A percentile compares a stretch with the other conserved stretches of the same genome.
These are phyloP conservation scores for Kwoniella botswanensis DNA, from an alignment of 768 basidiomycete genomes.

Conservation along the genomic window DNA sequence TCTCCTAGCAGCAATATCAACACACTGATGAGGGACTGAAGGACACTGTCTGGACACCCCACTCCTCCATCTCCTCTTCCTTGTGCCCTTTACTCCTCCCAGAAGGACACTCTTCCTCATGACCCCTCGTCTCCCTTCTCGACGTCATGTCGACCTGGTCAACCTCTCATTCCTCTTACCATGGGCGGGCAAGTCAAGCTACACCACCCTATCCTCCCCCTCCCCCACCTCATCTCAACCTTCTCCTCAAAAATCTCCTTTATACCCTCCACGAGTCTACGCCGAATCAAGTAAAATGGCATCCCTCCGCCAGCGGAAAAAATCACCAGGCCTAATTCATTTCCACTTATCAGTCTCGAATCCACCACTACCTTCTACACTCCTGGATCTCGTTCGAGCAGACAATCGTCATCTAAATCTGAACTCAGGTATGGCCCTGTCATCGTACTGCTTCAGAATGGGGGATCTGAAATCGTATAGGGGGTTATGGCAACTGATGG, in stretches of 20 bases:
- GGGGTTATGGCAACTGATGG: slow-evolving; percentile 10
- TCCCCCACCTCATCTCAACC: neutral
- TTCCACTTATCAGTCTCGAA: slow-evolving; percentile 1
- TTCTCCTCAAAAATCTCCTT: too few species aligned
- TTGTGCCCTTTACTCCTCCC: neutral
- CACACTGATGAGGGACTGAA: neutral
- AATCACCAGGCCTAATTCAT: too few species aligned
- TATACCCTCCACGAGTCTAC: too few species aligned
- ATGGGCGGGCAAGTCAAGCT: slow-evolving; percentile 6
- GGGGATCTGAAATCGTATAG: slow-evolving; percentile 14
- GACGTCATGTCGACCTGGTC: slow-evolving; percentile 9
- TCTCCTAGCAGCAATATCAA: neutral
- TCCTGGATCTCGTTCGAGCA: slow-evolving; percentile 9
- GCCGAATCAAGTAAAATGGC: slow-evolving; percentile 21
- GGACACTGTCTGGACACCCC: too few species aligned
- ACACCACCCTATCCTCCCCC: neutral
- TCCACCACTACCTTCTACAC: slow-evolving; percentile 13
- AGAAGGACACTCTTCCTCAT: neutral
- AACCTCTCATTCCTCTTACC: slow-evolving; percentile 20
- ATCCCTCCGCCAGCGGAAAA: neutral
- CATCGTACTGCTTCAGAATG: slow-evolving; percentile 14
- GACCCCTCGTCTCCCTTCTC: slow-evolving; percentile 23
- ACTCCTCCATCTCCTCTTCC: neutral
- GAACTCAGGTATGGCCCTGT: slow-evolving; percentile 1
- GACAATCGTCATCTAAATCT: slow-evolving; percentile 2